phyloP scores from a whole-genome alignment of 1,284 basidiomycete genomes.

The Apiotrichum sp. region DNA sequence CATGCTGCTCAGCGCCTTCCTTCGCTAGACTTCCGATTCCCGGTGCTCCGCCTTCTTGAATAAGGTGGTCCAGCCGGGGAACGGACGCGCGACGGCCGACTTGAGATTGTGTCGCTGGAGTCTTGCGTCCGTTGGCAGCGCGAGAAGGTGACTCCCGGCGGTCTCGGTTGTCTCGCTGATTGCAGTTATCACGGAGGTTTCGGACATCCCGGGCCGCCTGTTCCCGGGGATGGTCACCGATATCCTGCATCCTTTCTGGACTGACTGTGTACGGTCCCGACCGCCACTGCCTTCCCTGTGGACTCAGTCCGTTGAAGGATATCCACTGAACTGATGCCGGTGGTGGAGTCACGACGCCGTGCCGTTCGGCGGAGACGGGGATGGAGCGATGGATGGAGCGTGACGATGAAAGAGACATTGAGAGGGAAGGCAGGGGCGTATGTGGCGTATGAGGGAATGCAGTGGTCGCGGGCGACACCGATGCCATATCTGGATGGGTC shows the following conservation, averaged over 20 bases:
- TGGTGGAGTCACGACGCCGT: constrained; percentile 7
- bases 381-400: background rate
- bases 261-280: too few species aligned
- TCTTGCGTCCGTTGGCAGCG: too few species aligned
- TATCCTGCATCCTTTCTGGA: too few species aligned
- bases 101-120: background rate
- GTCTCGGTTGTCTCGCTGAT: too few species aligned
- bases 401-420: background rate
- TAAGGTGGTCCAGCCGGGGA: constrained; percentile 11
- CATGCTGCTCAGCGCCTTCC: constrained; percentile 14
- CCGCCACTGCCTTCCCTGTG: too few species aligned
- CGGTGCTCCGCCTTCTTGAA: constrained; percentile 24
- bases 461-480: background rate
- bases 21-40: constrained; percentile 22
- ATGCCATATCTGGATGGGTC: background rate
- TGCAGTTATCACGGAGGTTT: too few species aligned
- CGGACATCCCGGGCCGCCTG: too few species aligned
- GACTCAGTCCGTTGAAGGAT: too few species aligned
- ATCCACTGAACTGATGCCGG: too few species aligned
- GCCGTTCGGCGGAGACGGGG: constrained; percentile 12
- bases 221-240: too few species aligned
- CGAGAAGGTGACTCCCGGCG: too few species aligned
- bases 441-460: background rate
- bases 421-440: background rate
- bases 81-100: background rate